These are phyloP conservation scores for Phytopythium delawarense DNA, from an alignment of 352 stramenopile genomes.

Conservation along the genomic window DNA sequence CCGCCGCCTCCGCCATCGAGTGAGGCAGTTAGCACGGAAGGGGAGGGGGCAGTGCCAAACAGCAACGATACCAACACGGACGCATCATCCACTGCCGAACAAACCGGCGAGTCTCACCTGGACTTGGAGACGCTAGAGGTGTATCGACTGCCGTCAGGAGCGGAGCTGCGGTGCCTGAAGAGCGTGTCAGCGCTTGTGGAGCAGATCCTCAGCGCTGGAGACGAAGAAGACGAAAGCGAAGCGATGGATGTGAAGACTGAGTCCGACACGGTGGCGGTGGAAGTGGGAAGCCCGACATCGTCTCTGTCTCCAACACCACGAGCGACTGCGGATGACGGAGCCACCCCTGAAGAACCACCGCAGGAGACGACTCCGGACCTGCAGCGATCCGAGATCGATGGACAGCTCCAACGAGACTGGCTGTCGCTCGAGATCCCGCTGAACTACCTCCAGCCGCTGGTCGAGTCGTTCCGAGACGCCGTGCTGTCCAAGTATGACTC, in stretches of 20 bases:
- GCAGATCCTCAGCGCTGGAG: conserved; percentile 26
- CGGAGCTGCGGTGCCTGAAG: conserved; percentile 20
- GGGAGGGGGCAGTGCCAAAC: background rate
- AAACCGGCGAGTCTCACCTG: too few relatives aligned
- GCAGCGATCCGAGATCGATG: conserved; percentile 15
- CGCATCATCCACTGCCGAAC: background rate
- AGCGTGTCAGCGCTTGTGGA: conserved; percentile 21
- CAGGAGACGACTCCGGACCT: background rate
- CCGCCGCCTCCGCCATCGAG: background rate
- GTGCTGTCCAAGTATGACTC: conserved; percentile 44
- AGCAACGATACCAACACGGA: background rate
- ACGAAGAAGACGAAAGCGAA: conserved; percentile 9
- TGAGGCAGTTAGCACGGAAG: background rate
- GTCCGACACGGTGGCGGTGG: background rate
- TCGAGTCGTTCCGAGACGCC: conserved; percentile 32
- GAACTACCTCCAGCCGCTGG: conserved; percentile 16
- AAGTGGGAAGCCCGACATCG: background rate
- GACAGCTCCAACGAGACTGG: conserved; percentile 27
- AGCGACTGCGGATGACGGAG: background rate
- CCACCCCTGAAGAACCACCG: background rate
- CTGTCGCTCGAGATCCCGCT: conserved; percentile 25
- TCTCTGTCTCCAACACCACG: background rate
- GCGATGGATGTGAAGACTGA: conserved; percentile 1
- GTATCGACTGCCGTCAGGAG: conserved; percentile 16
- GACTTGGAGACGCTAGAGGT: conserved; percentile 8